These are phyloP conservation scores for Tubosaeta sp. DNA, from an alignment of 768 basidiomycete species.

Conservation along the genomic window DNA sequence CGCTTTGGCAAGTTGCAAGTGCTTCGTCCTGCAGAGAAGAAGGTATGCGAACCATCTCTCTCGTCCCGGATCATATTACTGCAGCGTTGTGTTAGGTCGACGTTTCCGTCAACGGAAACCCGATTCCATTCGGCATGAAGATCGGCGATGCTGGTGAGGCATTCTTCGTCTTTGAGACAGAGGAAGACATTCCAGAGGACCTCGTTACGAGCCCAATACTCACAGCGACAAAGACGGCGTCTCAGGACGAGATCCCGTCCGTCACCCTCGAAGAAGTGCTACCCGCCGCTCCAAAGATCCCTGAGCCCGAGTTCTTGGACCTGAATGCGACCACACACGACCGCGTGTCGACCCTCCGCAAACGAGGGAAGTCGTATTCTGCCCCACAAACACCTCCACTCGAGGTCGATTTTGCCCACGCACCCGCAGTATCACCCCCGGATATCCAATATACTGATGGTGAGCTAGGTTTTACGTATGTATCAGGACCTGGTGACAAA, in stretches of 20 bases:
- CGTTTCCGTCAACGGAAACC: slow-evolving; percentile 79
- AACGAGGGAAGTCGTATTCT: slow-evolving; percentile 24
- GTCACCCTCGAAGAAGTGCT: slow-evolving; percentile 12
- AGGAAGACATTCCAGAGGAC: slow-evolving; percentile 88
- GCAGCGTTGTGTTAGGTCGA: slow-evolving; percentile 58
- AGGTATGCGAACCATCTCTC: slow-evolving; percentile 41
- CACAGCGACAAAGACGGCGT: slow-evolving; percentile 44
- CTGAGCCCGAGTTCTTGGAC: slow-evolving; percentile 83
- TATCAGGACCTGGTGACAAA: not conserved
- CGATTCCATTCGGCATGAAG: slow-evolving; percentile 95
- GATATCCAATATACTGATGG: slow-evolving; percentile 61
- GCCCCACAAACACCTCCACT: slow-evolving; percentile 29
- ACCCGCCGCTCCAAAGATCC: slow-evolving; percentile 17
- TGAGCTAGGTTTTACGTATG: slow-evolving; percentile 24
- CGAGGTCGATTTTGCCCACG: slow-evolving; percentile 43
- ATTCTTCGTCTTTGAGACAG: slow-evolving; percentile 97
- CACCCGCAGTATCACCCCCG: slow-evolving; percentile 43
- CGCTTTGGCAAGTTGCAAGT: slow-evolving; percentile 98
- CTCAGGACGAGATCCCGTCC: slow-evolving; percentile 29
- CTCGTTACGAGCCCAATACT: slow-evolving; percentile 92
- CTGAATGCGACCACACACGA: slow-evolving; percentile 48
- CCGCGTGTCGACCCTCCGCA: slow-evolving; percentile 16
- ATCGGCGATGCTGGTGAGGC: slow-evolving; percentile 98
- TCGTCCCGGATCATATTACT: not conserved
- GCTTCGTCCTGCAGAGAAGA: slow-evolving; percentile 89